Base-by-base conservation (phyloP, 225 moss, liverwort and hornwort genomes). In the Physcomitrellopsis africana region DNA sequence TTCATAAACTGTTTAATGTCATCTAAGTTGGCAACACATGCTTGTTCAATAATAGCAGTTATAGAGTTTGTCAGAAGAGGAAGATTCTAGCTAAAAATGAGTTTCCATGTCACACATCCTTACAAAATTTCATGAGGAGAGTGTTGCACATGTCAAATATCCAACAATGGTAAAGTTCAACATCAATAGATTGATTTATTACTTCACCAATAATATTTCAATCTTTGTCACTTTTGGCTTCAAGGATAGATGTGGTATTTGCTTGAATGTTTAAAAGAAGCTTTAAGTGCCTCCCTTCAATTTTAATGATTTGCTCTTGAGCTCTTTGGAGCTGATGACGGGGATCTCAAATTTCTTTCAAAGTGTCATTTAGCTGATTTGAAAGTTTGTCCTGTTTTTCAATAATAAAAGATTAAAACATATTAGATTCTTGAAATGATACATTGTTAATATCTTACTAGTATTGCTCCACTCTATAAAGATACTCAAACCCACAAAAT, bases 11-110 rank as follows among this genome's bases (percentile, higher is more conserved):
- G 51, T 13, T 51, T 73, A 17, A 99, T 72, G 70, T 99, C 93
- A 0, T 82, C 82, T 73, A 87, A 22, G 65, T 77, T 83, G 68
- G 82, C 84, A 13, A 89, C 87, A 76, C 97, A 99, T n/a, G 81
- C 91, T 20, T 95, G 94, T 37, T 94, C 97, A 3, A 94, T 85
- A 9, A 89, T 85, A 0, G 91, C 83, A 19, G 84, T 81, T 55
- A 83, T 60, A n/a, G 68, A 81, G 67, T 93, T 80, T 1, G 93
- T 86, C 26, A n/a, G 75, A 63, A 99, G 83, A 11, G 97, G 91
- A 11, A 93, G 92, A 52, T 99, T 99, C 82, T 77, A 99, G 1
- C 97, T 94, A 17, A 99, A 87, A 2, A 70, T 77, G 3, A 99
- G 90, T 45, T 92, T 87, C 55, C 93, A 75, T 7, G 77, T 70